These are phyloP conservation scores for Saccharum hybrid DNA, from an alignment of 202 grass and related monocot species.

Conservation along the genomic window DNA sequence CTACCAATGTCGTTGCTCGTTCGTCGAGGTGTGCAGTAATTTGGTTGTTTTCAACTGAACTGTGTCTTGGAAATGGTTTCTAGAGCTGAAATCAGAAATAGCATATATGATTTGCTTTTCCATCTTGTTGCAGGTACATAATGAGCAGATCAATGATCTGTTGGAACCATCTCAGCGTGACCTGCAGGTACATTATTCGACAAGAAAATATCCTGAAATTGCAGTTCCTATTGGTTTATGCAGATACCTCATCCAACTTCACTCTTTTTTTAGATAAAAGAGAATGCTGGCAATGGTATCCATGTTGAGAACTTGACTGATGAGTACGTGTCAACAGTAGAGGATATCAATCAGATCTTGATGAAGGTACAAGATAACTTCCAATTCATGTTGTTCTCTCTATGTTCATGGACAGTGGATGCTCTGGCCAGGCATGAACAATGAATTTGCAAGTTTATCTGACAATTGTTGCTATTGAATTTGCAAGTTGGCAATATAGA, in stretches of 20 bases:
- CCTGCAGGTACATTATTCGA: constrained; percentile 63
- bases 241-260: constrained; percentile 34
- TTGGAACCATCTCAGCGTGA: constrained; percentile 88
- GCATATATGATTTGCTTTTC: constrained; percentile 25
- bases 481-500: neutral
- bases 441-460: neutral
- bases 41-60: constrained; percentile 26
- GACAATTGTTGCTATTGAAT: neutral
- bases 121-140: constrained; percentile 69
- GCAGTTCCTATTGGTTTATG: constrained; percentile 18
- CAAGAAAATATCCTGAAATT: constrained; percentile 10
- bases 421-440: neutral
- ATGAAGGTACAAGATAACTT: constrained; percentile 71
- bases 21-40: constrained; percentile 76
- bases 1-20: constrained; percentile 86
- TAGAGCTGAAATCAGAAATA: constrained; percentile 2
- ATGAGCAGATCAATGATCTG: constrained; percentile 87
- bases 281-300: constrained; percentile 68
- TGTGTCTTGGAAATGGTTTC: neutral
- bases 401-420: constrained; percentile 33
- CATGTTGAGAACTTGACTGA: constrained; percentile 90
- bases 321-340: constrained; percentile 79
- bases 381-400: neutral
- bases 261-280: constrained; percentile 68
- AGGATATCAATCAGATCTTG: constrained; percentile 85